A percentile compares a stretch with the other conserved stretches of the same genome.
phyloP scores from a whole-genome alignment of 805 yeast genomes.

The Hanseniaspora occidentalis region DNA sequence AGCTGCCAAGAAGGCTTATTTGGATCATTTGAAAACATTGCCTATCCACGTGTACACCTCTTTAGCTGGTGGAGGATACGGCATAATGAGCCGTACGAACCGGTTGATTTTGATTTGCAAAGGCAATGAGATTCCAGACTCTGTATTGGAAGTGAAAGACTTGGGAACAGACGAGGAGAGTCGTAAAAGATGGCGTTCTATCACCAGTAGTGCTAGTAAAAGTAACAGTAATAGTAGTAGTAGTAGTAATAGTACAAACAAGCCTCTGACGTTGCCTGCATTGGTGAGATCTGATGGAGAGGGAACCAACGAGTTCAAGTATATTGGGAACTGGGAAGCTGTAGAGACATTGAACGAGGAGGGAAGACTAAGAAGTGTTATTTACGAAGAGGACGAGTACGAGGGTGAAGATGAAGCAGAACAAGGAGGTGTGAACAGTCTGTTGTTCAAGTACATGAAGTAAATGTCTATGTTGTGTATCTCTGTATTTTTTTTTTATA shows the following conservation, averaged over 20 bases:
- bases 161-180: constrained; percentile 83
- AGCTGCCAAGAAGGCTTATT: background rate
- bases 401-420: background rate
- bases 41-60: constrained; percentile 78
- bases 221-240: too few relatives aligned
- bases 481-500: too few relatives aligned
- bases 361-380: constrained; percentile 48
- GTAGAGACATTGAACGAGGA: constrained; percentile 81
- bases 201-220: too few relatives aligned
- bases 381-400: too few relatives aligned
- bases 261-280: constrained; percentile 56
- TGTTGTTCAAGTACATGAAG: constrained; percentile 2
- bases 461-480: too few relatives aligned
- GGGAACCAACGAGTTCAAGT: constrained; percentile 18
- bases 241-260: constrained; percentile 37
- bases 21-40: constrained; percentile 26
- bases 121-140: constrained; percentile 30
- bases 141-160: constrained; percentile 33
- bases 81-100: constrained; percentile 65
- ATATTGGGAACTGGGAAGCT: constrained; percentile 73
- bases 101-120: constrained; percentile 67
- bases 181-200: constrained; percentile 52
- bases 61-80: constrained; percentile 73
- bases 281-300: constrained; percentile 74
- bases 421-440: constrained; percentile 1